Evolutionary conservation across 2,329 filamentous ascomycete species (phyloP), one percentile per base, ranked within the genome.

Genomic region (Scedosporium aurantiacum): DNA sequence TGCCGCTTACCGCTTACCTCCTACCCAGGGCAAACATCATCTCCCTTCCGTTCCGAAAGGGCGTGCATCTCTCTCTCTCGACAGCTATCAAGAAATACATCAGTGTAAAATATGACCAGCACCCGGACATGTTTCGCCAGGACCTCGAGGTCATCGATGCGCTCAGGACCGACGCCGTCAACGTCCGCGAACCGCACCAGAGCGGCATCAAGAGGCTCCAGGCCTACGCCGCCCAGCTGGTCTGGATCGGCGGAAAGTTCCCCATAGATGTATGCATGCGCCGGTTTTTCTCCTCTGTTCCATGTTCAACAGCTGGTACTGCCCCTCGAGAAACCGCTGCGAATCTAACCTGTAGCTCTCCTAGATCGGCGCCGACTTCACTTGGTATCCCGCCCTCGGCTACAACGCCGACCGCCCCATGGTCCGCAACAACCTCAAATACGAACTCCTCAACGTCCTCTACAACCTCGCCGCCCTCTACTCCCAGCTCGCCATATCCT

Each of bases 101-200:
- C 70, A 96, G 91, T 64, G 88, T 85, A 74, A 97, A 97, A 81
- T 97, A 97, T 87, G 93, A 97, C 74, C 94, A 99, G 73, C 93
- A 96, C 71, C 93, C 94, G 40, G 91, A 97, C 74, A 96, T 96
- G 88, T 99, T 99, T 75, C 84, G 85, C 65, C 83, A 90, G 65
- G 94, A 99, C 76, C 84, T 85, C 63, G 86, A 92, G 70, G 83
- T 88, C 66, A 91, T 99, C 69, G 91, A 97, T 71, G 79, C 84
- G 57, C 78, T 97, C 62, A 87, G 94, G 4, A 83, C 83, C 64
- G 90, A 95, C 71, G 94, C 94, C n/a, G 81, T 96, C 61, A 90
- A 91, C 72, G 88, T 94, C 2, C 84, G 88, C 63, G 94, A 99
- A 71, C 86, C 94, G 2, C 94, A 99, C 70, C 78, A 83, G 4